A percentile compares a stretch with the other conserved stretches of the same genome.
Conservation (phyloP, 768 basidiomycete species). For the Tremella mesenterica region DNA sequence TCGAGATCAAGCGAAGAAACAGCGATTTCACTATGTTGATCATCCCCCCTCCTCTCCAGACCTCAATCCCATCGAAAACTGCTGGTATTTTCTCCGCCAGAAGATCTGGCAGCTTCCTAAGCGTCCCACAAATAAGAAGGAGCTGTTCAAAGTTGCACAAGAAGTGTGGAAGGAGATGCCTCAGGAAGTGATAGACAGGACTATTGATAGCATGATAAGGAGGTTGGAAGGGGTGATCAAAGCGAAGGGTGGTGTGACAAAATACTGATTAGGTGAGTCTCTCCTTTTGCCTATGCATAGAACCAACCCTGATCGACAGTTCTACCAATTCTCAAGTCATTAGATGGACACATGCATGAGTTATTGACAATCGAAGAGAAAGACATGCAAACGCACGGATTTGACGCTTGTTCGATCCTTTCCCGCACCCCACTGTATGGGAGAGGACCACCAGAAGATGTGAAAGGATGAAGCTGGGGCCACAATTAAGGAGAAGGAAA, state of each 20-base stretch:
- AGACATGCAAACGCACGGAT: too few relatives aligned
- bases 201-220: constrained; percentile 10
- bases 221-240: constrained; percentile 5
- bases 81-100: too few relatives aligned
- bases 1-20: not conserved
- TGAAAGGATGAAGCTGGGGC: too few relatives aligned
- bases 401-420: too few relatives aligned
- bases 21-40: constrained; percentile 4
- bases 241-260: constrained; percentile 3
- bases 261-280: not conserved
- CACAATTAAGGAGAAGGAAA: too few relatives aligned
- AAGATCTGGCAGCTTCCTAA: constrained; percentile 1
- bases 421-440: too few relatives aligned
- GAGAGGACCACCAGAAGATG: too few relatives aligned
- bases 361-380: not conserved
- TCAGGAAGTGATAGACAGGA: constrained; percentile 6
- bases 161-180: constrained; percentile 8
- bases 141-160: constrained; percentile 2
- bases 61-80: constrained; percentile 17
- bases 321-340: not conserved
- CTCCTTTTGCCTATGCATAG: not conserved
- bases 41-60: constrained; percentile 13
- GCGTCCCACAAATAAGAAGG: constrained; percentile 1
- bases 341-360: not conserved
- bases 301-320: not conserved